phyloP scores from a whole-genome alignment of 1,284 basidiomycete genomes.

The Rhodotorula sp. region DNA sequence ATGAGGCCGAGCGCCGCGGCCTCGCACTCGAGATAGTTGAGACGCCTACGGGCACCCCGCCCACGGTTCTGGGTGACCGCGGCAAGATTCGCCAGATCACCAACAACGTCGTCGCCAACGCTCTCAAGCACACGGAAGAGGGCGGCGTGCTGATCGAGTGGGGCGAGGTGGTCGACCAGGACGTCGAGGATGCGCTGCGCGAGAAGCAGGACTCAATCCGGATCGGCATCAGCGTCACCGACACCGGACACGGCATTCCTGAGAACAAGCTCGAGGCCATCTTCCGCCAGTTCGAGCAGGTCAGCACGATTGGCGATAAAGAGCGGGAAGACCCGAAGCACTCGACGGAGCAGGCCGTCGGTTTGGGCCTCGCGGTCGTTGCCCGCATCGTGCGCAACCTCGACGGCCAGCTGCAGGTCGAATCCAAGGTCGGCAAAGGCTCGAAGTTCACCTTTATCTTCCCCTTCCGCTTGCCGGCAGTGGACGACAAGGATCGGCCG shows the following conservation, averaged over 20 bases:
- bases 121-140: slow-evolving; percentile 73
- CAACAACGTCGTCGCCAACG: slow-evolving; percentile 80
- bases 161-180: slow-evolving; percentile 42
- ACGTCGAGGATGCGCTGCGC: slow-evolving; percentile 34
- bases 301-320: slow-evolving; percentile 48
- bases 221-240: slow-evolving; percentile 54
- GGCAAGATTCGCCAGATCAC: slow-evolving; percentile 75
- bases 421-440: slow-evolving; percentile 52
- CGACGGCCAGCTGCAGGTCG: slow-evolving; percentile 53
- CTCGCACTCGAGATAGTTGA: slow-evolving; percentile 64
- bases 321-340: slow-evolving; percentile 22
- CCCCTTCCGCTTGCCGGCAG: slow-evolving; percentile 48
- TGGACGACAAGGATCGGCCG: neutral
- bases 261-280: slow-evolving; percentile 73
- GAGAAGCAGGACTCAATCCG: slow-evolving; percentile 56
- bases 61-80: slow-evolving; percentile 48
- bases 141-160: slow-evolving; percentile 55
- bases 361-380: slow-evolving; percentile 51
- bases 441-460: slow-evolving; percentile 52
- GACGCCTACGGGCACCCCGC: slow-evolving; percentile 42
- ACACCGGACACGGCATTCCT: slow-evolving; percentile 63
- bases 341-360: slow-evolving; percentile 13
- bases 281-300: slow-evolving; percentile 83
- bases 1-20: slow-evolving; percentile 69
- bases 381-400: slow-evolving; percentile 52